These are phyloP conservation scores for Pascua sp. DNA, from an alignment of 1,284 basidiomycete genomes.

Conservation along the genomic window DNA sequence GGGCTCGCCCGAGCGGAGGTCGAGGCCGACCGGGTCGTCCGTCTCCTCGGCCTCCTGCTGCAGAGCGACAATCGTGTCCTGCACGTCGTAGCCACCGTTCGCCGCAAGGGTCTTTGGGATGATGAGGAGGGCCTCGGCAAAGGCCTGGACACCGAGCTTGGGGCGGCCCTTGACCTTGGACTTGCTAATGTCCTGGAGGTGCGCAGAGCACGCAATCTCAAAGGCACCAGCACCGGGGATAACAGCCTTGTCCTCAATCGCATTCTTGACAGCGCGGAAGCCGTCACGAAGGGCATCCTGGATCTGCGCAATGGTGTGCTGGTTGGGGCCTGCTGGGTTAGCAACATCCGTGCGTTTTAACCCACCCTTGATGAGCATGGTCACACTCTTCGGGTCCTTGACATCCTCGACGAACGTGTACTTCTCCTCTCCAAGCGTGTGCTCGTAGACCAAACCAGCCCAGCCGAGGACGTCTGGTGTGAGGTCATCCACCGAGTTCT, in stretches of 20 bases:
- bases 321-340: conserved; percentile 66
- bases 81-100: conserved; percentile 97
- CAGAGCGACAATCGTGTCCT: conserved; percentile 86
- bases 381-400: conserved; percentile 93
- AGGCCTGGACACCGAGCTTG: conserved; percentile 97
- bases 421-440: conserved; percentile 98
- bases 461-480: conserved; percentile 87
- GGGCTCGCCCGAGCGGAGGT: conserved; percentile 90
- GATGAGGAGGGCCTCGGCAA: conserved; percentile 88
- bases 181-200: conserved; percentile 72
- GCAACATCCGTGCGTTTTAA: too few species aligned
- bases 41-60: conserved; percentile 86
- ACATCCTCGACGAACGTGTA: conserved; percentile 98
- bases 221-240: conserved; percentile 97
- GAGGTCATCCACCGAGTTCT: conserved; percentile 97
- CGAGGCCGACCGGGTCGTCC: conserved; percentile 89
- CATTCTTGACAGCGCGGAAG: conserved; percentile 93
- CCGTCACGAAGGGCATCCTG: conserved; percentile 97
- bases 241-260: conserved; percentile 82
- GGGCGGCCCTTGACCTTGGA: conserved; percentile 87
- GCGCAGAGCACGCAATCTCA: conserved; percentile 86
- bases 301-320: conserved; percentile 93
- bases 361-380: conserved; percentile 87
- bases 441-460: conserved; percentile 98
- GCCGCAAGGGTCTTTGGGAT: conserved; percentile 95